phyloP scores from a whole-genome alignment of 768 basidiomycete species.

The Amanita jacksonii region DNA sequence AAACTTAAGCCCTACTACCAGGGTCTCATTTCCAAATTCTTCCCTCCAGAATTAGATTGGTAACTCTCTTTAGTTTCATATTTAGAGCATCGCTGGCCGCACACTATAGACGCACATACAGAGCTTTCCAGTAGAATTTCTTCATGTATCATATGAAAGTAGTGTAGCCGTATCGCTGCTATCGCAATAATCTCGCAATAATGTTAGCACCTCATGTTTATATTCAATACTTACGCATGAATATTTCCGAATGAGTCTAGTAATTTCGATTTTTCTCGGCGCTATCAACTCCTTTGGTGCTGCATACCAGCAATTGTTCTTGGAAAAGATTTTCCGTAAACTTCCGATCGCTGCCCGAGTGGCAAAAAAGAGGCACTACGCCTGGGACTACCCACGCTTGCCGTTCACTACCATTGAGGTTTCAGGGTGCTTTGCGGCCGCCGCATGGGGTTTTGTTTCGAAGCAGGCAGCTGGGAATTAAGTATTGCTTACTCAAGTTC shows the following conservation, averaged over 20 bases:
- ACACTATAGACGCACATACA: not conserved
- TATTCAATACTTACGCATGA: not conserved
- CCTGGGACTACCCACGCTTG: no score
- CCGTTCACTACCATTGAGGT: no score
- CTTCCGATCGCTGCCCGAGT: no score
- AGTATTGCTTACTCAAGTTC: not conserved
- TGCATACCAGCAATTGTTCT: no score
- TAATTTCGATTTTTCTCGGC: no score
- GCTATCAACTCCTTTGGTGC: no score
- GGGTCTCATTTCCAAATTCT: constrained; percentile 73
- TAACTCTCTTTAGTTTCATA: constrained; percentile 21
- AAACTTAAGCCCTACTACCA: constrained; percentile 79
- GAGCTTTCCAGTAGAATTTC: not conserved
- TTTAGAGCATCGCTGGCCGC: constrained; percentile 1
- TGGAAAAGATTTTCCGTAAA: no score
- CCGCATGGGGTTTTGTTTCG: no score
- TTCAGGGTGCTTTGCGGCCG: no score
- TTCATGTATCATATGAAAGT: constrained; percentile 4
- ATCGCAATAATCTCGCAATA: not conserved
- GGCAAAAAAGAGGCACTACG: no score
- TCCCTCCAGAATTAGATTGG: constrained; percentile 78
- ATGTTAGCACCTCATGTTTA: not conserved
- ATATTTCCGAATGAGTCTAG: no score
- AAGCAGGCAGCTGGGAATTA: no score
- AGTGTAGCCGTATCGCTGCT: not conserved